Evolutionary conservation across 192 early-diverging fungal species (phyloP), one percentile per base, ranked within the genome.

Genomic region (Oehlia diaphana): DNA sequence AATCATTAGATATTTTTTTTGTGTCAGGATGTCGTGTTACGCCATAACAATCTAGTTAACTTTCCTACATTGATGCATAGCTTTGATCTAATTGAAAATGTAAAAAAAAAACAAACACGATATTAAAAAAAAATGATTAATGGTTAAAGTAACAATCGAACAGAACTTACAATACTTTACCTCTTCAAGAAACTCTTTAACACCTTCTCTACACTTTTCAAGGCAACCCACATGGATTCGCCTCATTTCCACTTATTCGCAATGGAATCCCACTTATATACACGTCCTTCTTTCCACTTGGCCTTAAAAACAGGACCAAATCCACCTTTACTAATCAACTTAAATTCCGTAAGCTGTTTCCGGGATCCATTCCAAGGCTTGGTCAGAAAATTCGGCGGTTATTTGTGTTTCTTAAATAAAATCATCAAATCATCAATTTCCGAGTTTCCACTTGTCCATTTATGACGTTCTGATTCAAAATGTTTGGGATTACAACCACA

Each of bases 1-100:
- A 9, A 85, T 80, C 80, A 85, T 82, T 82, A 85, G 80, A 37
- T 83, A 49, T 26, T 83, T 79, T n/a, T 82, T 73, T 2, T 26
- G 84, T 85, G 16, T 66, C 77, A 69, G 82, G 77, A 50, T 82
- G 79, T 13, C 80, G 79, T 64, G 84, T 85, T 39, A 85, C 39
- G 6, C 82, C 84, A 63, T 85, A 82, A 39, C 80, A 61, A 61
- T 49, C 68, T 53, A 58, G 35, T 70, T 70, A 70, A 70, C 6
- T 70, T 70, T 42, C 13, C 12, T 14, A 44, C 68, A 70, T 70
- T 70, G 35, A 70, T 39, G 16, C 68, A 70, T n/a, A 70, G 33
- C 0, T 42, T 70, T 70, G 37, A 39, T 21, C 68, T 70, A 70
- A 70, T 70, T 37, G 14, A 70, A 70, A 19, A 68, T 39, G 12